phyloP scores from a whole-genome alignment of 2,329 filamentous ascomycete genomes.

The Cladosporium sp. region DNA sequence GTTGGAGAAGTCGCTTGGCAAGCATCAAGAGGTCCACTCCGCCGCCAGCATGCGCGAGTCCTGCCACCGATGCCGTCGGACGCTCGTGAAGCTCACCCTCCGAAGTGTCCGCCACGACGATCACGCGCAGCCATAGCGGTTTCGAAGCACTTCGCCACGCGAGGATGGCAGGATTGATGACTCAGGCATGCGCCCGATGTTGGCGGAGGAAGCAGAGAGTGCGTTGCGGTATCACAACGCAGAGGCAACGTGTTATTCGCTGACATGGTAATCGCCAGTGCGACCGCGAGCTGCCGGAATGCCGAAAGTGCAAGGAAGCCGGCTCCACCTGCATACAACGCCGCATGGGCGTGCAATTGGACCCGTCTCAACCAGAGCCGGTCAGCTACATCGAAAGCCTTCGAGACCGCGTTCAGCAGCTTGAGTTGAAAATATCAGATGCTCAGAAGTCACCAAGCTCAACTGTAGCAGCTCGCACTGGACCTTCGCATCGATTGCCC shows the following conservation, averaged over 20 bases:
- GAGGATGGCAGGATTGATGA: slow-evolving; percentile 1
- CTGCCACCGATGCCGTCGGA: background rate
- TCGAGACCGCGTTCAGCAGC: background rate
- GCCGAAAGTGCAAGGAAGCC: background rate
- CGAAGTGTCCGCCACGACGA: background rate
- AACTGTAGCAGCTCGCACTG: background rate
- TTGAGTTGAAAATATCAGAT: background rate
- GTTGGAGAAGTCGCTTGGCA: background rate
- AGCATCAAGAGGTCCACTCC: background rate
- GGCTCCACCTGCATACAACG: slow-evolving; percentile 3
- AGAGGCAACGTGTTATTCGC: background rate
- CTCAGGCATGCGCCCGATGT: slow-evolving; percentile 1
- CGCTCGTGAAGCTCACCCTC: background rate
- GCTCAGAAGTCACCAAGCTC: background rate
- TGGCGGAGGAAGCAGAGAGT: slow-evolving; percentile 1
- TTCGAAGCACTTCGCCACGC: background rate
- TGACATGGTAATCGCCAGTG: background rate
- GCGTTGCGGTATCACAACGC: background rate
- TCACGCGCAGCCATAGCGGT: background rate
- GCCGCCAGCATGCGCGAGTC: background rate
- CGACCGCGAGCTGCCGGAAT: background rate
- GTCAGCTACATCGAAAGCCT: slow-evolving; percentile 5
- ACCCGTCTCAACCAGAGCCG: slow-evolving; percentile 1
- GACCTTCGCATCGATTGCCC: background rate
- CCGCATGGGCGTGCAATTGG: slow-evolving; percentile 1